phyloP scores from a whole-genome alignment of 192 early-diverging fungal species.

The Backusella parvicylindrica region DNA sequence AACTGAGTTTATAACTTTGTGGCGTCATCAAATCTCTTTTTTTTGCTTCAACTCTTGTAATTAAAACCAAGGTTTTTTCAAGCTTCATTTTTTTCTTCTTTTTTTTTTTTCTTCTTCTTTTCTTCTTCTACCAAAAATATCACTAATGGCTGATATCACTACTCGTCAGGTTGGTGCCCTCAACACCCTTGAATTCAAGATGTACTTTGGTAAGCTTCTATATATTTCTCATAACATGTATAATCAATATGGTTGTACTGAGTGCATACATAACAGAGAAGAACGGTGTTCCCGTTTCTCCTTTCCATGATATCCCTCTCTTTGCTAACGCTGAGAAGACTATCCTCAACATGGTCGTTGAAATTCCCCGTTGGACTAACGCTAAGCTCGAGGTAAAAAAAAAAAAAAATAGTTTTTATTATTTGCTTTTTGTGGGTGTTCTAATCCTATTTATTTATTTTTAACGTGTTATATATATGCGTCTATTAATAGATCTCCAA shows the following conservation, averaged over 20 bases:
- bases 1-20: not conserved
- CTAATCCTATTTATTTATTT: not conserved
- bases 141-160: slow-evolving; percentile 63
- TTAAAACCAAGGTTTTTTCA: not conserved
- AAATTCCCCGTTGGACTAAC: slow-evolving; percentile 98
- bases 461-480: not conserved
- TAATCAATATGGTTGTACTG: not conserved
- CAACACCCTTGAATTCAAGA: slow-evolving; percentile 86
- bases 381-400: slow-evolving; percentile 89
- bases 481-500: slow-evolving; percentile 72
- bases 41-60: not conserved
- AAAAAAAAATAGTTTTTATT: too few relatives aligned
- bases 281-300: slow-evolving; percentile 82
- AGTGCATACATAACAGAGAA: slow-evolving; percentile 49
- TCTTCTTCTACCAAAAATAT: not conserved
- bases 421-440: too few relatives aligned
- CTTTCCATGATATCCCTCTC: slow-evolving; percentile 98
- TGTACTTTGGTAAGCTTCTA: slow-evolving; percentile 70
- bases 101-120: not conserved
- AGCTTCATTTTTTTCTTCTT: slow-evolving; percentile 7
- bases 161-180: slow-evolving; percentile 82
- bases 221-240: not conserved
- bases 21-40: slow-evolving; percentile 8
- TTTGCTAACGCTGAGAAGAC: slow-evolving; percentile 89
- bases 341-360: slow-evolving; percentile 97